These are phyloP conservation scores for Bruguiera gymnorhiza DNA, from an alignment of 345 rosid species.

Conservation along the genomic window DNA sequence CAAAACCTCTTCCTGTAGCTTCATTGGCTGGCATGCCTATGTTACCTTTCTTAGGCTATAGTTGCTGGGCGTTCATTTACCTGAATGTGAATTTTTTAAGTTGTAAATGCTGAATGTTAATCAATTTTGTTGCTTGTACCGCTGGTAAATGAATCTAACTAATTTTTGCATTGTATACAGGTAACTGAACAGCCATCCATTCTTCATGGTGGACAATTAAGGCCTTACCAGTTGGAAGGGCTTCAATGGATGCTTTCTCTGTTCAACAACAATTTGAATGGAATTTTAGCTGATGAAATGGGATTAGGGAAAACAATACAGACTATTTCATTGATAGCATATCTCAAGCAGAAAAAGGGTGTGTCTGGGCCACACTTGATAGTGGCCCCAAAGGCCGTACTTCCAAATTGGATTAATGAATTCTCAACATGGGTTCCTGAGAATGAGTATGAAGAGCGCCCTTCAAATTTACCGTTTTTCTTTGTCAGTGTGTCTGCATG, in stretches of 20 bases:
- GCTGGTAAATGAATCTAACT: slow-evolving; percentile 18
- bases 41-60: not conserved
- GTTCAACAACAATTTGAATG: slow-evolving; percentile 94
- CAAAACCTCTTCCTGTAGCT: not conserved
- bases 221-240: slow-evolving; percentile 93
- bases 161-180: slow-evolving; percentile 39
- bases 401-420: slow-evolving; percentile 95
- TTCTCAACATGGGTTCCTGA: slow-evolving; percentile 92
- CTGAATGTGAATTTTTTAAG: slow-evolving; percentile 4
- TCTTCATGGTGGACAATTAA: slow-evolving; percentile 90
- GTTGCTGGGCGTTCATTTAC: not conserved
- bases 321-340: slow-evolving; percentile 86
- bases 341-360: slow-evolving; percentile 84
- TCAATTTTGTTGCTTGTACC: not conserved
- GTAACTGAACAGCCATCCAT: slow-evolving; percentile 90
- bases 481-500: slow-evolving; percentile 6
- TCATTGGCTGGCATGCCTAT: not conserved
- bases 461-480: not conserved
- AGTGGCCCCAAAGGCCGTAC: slow-evolving; percentile 98
- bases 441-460: slow-evolving; percentile 37
- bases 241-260: slow-evolving; percentile 99
- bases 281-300: slow-evolving; percentile 99
- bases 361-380: slow-evolving; percentile 91
- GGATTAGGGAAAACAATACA: slow-evolving; percentile 98
- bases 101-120: not conserved